Evolutionary conservation across 345 rosid genomes (phyloP), one percentile per base, ranked within the genome.

Genomic region (Rubroshorea leprosula): DNA sequence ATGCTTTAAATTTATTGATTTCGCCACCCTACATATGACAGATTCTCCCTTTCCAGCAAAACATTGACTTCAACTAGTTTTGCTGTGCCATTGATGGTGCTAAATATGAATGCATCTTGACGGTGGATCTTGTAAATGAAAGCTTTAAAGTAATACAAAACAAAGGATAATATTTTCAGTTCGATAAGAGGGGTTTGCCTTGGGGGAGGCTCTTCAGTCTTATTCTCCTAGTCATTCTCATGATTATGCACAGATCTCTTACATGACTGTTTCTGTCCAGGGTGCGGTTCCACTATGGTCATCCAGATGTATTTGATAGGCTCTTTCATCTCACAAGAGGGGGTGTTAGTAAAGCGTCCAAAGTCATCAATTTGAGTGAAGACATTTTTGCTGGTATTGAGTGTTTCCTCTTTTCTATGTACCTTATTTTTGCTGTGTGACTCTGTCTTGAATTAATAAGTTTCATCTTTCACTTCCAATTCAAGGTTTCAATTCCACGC

Each of bases 221-320:
- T n/a, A n/a, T n/a, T n/a, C n/a, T n/a, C n/a, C 83, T 87, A 55
- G 99, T 93, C 72, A 93, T 93, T 59, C 73, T 93, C 60, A 51
- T 89, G 49, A 72, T 93, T 65, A 63, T 93, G 83, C 85, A 27
- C 31, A 27, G 5, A 8, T 8, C 31, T 8, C n/a, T 47, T 65
- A 31, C 13, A 11, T 23, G 21, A 23, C 16, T 54, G 24, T 50
- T 59, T 41, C 13, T 54, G 49, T 66, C 46, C 61, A 94, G 99
- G 90, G 99, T 94, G 50, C 97, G 99, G 54, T 94, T 94, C 73
- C 99, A 94, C 64, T 94, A 94, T 75, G 99, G 97, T 58, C 99
- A 94, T 76, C 99, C 99, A 1, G 99, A 94, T 84, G 96, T 94
- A 35, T 94, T 94, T 54, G 99, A 94, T 72, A 81, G 99, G 80